Conservation (phyloP, 306 rosid species). For the Cicer cuneatum region DNA sequence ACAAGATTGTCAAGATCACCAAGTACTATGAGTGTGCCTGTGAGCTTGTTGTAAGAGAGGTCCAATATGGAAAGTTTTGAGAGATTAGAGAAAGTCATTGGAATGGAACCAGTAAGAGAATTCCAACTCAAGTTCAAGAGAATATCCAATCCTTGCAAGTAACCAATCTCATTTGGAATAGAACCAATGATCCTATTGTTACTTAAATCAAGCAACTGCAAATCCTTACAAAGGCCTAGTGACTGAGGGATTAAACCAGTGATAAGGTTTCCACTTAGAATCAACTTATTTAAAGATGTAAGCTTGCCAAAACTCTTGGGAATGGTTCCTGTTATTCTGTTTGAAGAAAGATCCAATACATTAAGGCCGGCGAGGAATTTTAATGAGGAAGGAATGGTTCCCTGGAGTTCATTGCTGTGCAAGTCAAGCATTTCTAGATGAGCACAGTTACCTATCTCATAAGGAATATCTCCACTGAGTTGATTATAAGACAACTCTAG, state of each 20-base stretch:
- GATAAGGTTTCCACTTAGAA: constrained; percentile 68
- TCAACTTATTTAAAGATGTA: constrained; percentile 69
- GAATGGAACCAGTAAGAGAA: constrained; percentile 73
- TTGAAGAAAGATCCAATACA: constrained; percentile 82
- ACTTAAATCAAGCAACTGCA: constrained; percentile 88
- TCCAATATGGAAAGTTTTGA: constrained; percentile 87
- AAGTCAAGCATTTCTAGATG: constrained; percentile 90
- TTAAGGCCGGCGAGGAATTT: constrained; percentile 65
- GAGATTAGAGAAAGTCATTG: constrained; percentile 80
- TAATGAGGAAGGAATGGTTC: constrained; percentile 74
- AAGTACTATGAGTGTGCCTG: constrained; percentile 67
- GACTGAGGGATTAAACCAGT: constrained; percentile 71
- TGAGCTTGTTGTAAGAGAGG: constrained; percentile 79
- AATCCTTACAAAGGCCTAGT: constrained; percentile 72
- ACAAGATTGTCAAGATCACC: constrained; percentile 77
- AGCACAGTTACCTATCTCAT: constrained; percentile 77
- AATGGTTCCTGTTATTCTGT: constrained; percentile 64
- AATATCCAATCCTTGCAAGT: constrained; percentile 78
- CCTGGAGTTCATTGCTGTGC: constrained; percentile 76
- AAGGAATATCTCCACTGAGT: constrained; percentile 68
- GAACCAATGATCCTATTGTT: constrained; percentile 69
- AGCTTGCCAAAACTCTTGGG: constrained; percentile 75
- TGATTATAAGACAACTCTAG: constrained; percentile 81
- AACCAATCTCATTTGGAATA: constrained; percentile 80
- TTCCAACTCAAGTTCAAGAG: constrained; percentile 91